These are phyloP conservation scores for Cryptosporidium felis DNA, from an alignment of 169 alveolate species.

Conservation along the genomic window DNA sequence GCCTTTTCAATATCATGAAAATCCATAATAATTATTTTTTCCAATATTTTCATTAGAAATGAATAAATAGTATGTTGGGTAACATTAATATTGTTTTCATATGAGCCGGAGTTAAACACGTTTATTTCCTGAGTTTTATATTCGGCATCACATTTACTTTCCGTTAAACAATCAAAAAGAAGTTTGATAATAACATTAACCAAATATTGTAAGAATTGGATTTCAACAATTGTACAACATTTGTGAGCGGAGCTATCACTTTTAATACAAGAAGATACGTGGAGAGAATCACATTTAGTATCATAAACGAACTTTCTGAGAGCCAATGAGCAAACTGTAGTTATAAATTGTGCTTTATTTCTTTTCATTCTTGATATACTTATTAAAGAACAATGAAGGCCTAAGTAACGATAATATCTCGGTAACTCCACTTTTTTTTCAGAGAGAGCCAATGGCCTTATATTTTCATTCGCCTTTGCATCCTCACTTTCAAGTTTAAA, in stretches of 20 bases:
- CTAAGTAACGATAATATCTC: slow-evolving; percentile 49
- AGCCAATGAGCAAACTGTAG: slow-evolving; percentile 49
- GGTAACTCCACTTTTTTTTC: neutral
- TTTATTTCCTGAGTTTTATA: slow-evolving; percentile 52
- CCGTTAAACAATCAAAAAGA: slow-evolving; percentile 9
- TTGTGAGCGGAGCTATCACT: neutral
- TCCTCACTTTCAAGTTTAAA: neutral
- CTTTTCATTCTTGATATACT: slow-evolving; percentile 70
- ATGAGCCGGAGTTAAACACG: slow-evolving; percentile 1
- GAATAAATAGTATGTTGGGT: slow-evolving; percentile 62
- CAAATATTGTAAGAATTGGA: slow-evolving; percentile 1
- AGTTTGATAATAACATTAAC: neutral
- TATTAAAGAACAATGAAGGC: slow-evolving; percentile 13
- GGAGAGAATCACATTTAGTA: slow-evolving; percentile 42
- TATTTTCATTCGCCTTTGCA: neutral
- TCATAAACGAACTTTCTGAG: slow-evolving; percentile 53
- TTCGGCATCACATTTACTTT: slow-evolving; percentile 54
- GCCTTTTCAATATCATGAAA: slow-evolving; percentile 17
- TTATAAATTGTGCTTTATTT: slow-evolving; percentile 57
- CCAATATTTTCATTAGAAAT: slow-evolving; percentile 21
- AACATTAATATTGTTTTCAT: slow-evolving; percentile 16
- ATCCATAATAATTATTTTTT: slow-evolving; percentile 36
- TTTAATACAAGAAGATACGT: neutral
- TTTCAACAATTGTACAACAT: neutral
- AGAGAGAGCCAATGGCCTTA: neutral